These are phyloP conservation scores for Crassisporium funariophilum DNA, from an alignment of 768 basidiomycete genomes.

Conservation along the genomic window DNA sequence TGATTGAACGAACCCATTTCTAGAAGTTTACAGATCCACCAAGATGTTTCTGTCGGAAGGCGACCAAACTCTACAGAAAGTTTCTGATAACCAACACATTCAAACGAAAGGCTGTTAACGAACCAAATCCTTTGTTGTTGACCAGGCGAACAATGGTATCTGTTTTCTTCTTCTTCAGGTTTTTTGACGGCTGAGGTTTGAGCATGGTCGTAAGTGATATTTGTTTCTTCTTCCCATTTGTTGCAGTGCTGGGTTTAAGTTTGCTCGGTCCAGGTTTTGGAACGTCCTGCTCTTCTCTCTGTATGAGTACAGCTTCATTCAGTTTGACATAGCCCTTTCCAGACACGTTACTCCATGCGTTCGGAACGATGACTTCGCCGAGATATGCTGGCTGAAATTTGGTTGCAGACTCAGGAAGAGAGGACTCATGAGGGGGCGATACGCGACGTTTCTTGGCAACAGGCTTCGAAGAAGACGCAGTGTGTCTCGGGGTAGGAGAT, in stretches of 20 bases:
- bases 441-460: conserved; percentile 54
- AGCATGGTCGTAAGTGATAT: conserved; percentile 67
- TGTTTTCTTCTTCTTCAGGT: conserved; percentile 52
- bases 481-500: background rate
- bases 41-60: conserved; percentile 65
- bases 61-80: conserved; percentile 68
- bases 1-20: conserved; percentile 56
- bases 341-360: conserved; percentile 79
- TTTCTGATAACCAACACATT: no score
- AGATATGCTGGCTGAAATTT: conserved; percentile 48
- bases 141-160: conserved; percentile 70
- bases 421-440: conserved; percentile 27
- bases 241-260: conserved; percentile 16
- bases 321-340: conserved; percentile 70
- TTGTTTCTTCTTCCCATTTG: conserved; percentile 55
- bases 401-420: conserved; percentile 6
- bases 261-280: conserved; percentile 28
- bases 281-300: conserved; percentile 52
- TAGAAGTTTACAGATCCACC: conserved; percentile 74
- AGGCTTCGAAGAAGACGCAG: conserved; percentile 7
- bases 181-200: conserved; percentile 53
- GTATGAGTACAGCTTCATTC: conserved; percentile 61
- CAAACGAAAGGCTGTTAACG: no score
- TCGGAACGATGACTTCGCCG: conserved; percentile 67
- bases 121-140: conserved; percentile 70